These are phyloP conservation scores for Schizophyllum amplum DNA, from an alignment of 1,284 basidiomycete genomes.

Conservation along the genomic window DNA sequence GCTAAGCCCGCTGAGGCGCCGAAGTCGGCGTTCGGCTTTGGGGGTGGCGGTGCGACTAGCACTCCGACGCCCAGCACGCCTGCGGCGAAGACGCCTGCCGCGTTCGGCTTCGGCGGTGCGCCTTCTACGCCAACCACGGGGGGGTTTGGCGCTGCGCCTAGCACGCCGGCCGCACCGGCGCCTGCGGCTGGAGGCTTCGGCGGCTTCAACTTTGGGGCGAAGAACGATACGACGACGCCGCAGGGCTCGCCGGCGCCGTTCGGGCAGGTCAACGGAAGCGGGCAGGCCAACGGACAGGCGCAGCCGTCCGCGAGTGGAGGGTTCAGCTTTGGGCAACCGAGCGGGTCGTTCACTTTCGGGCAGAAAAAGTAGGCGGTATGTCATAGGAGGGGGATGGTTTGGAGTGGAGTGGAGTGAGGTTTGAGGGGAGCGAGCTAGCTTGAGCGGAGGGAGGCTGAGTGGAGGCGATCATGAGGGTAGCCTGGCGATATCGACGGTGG, in stretches of 20 bases:
- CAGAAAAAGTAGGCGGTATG: background rate
- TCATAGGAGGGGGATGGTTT: background rate
- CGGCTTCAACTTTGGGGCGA: constrained; percentile 10
- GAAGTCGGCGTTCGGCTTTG: no score
- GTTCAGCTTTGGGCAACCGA: background rate
- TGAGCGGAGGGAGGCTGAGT: background rate
- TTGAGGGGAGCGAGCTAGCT: no score
- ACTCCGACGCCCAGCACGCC: background rate
- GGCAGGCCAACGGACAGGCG: background rate
- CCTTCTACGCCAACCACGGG: constrained; percentile 6
- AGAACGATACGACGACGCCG: constrained; percentile 6
- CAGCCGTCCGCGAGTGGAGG: background rate
- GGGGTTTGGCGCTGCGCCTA: constrained; percentile 5
- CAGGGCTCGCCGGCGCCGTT: constrained; percentile 13
- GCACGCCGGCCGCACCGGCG: constrained; percentile 5
- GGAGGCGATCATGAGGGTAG: no score
- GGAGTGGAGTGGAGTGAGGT: no score
- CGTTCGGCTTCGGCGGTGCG: constrained; percentile 18
- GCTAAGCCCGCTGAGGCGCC: no score
- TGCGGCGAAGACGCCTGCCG: constrained; percentile 3
- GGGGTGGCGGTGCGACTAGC: no score
- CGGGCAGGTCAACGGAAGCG: constrained; percentile 1
- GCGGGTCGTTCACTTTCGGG: background rate
- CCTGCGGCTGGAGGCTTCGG: constrained; percentile 1
- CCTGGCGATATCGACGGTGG: background rate